A percentile compares a stretch with the other conserved stretches of the same genome.
phyloP scores from a whole-genome alignment of 225 moss, liverwort and hornwort species.

The Climacium dendroides region DNA sequence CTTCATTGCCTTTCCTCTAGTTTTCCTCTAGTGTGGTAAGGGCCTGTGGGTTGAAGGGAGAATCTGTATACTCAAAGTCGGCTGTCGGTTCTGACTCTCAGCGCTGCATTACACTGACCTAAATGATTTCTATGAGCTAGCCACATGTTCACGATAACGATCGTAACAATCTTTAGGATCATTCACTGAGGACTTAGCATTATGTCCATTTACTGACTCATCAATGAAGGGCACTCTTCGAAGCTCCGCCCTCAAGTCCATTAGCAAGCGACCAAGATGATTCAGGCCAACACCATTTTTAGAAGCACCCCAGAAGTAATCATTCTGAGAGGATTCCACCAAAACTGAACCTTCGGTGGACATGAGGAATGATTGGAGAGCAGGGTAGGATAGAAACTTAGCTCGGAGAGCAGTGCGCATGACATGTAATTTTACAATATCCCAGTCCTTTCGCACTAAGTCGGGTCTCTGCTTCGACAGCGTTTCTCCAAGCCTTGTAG shows the following conservation, averaged over 20 bases:
- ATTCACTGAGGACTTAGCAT: background rate
- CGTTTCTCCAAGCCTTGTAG: conserved; percentile 11
- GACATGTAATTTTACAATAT: conserved; percentile 12
- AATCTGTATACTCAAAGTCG: conserved; percentile 10
- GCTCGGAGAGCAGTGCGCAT: conserved; percentile 35
- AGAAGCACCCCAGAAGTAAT: conserved; percentile 33
- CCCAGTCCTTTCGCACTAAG: conserved; percentile 30
- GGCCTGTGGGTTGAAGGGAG: background rate
- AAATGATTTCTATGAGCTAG: conserved; percentile 7
- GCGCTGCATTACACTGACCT: background rate
- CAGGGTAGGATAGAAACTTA: conserved; percentile 38
- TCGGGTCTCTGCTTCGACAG: conserved; percentile 20
- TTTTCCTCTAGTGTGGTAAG: background rate
- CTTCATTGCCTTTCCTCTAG: background rate
- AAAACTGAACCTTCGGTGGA: conserved; percentile 34
- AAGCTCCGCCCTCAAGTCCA: conserved; percentile 32
- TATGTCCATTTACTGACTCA: background rate
- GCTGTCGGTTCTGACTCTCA: background rate
- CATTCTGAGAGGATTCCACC: conserved; percentile 29
- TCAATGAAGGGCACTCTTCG: background rate
- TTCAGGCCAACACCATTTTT: conserved; percentile 26
- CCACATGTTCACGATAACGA: conserved; percentile 10
- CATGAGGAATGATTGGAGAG: conserved; percentile 13
- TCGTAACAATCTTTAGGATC: background rate
- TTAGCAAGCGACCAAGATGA: conserved; percentile 38